Conservation (phyloP, 2,329 filamentous ascomycete genomes). For the Aspergillus alliaceus region DNA sequence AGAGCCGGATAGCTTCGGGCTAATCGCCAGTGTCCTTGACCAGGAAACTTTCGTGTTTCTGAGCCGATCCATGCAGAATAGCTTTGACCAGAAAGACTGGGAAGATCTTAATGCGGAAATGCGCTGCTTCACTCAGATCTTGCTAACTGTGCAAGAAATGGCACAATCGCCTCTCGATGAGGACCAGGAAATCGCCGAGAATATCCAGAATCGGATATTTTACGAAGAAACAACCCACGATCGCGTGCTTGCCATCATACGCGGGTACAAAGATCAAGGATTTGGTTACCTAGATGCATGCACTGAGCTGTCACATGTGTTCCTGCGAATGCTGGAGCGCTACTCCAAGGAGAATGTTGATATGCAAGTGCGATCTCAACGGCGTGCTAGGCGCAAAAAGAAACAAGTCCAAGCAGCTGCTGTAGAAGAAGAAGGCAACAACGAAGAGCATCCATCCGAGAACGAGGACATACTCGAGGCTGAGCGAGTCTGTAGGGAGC, state of each 20-base stretch:
- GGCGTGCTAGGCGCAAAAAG: conserved; percentile 71
- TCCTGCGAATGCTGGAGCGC: conserved; percentile 83
- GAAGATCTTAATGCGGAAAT: conserved; percentile 82
- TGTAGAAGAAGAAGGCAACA: conserved; percentile 49
- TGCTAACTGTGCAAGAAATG: conserved; percentile 93
- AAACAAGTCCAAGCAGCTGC: conserved; percentile 42
- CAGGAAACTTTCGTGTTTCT: conserved; percentile 93
- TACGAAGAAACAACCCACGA: conserved; percentile 97
- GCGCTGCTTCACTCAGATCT: conserved; percentile 91
- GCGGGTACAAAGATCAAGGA: conserved; percentile 88
- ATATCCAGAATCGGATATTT: conserved; percentile 95
- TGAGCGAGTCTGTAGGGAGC: conserved; percentile 71
- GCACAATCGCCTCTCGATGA: conserved; percentile 78
- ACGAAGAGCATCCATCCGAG: conserved; percentile 59
- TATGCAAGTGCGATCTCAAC: conserved; percentile 84
- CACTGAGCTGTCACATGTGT: conserved; percentile 88
- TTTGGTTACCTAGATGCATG: conserved; percentile 91
- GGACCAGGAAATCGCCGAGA: conserved; percentile 97
- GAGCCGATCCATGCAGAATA: conserved; percentile 76
- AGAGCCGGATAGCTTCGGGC: conserved; percentile 73
- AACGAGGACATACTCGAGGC: conserved; percentile 73
- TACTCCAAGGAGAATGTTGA: conserved; percentile 96
- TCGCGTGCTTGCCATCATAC: conserved; percentile 73
- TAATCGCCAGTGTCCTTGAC: conserved; percentile 85
- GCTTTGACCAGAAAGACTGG: conserved; percentile 83